Evolutionary conservation across 2,329 filamentous ascomycete genomes (phyloP), one percentile per base, ranked within the genome.

Genomic region (Fusarium guadeloupense): DNA sequence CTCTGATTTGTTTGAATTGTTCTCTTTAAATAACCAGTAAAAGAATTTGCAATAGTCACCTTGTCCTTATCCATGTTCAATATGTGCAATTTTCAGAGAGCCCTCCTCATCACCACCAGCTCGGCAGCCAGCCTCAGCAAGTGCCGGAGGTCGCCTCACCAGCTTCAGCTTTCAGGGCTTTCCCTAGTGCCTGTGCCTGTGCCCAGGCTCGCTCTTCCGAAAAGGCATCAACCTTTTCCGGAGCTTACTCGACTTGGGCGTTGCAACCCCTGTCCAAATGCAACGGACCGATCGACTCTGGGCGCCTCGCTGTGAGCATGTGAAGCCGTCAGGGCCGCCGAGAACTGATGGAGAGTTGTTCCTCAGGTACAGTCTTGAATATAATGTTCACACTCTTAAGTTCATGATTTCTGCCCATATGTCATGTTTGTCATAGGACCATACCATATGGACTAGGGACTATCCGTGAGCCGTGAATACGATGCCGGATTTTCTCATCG

Each of bases 91-190:
- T 10, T 30, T 40, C 17, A 33, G 21, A 16, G 31, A 19, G 4
- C 26, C 34, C 21, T 37, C 19, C 12, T 46, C 26, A 49, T 5
- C 35, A 38, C 28, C 38, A 31, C 41, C 40, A 45, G 33, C 35
- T 46, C 26, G 13, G 20, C 21, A 40, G 43, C 33, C 21, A 40
- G 43, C 33, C 20, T 44, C 44, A 47, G 25, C 21, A 48, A 61
- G 26, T 54, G 39, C 44, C 55, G 35, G 53, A 42, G 42, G 42
- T 59, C 62, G 62, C 62, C 47, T 68, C 48, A n/a, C n/a, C n/a
- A 54, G 42, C 25, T 40, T 46, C 59, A 59, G 54, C 60, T 64
- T 43, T 40, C 45, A 64, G 42, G 54, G 31, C 40, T 56, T 60
- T 41, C 6, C 14, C 19, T 53, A 52, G 60, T 47, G 59, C 37